Base-by-base conservation (phyloP, 116 monocot genomes). In the Papilionanthe hybrid region DNA sequence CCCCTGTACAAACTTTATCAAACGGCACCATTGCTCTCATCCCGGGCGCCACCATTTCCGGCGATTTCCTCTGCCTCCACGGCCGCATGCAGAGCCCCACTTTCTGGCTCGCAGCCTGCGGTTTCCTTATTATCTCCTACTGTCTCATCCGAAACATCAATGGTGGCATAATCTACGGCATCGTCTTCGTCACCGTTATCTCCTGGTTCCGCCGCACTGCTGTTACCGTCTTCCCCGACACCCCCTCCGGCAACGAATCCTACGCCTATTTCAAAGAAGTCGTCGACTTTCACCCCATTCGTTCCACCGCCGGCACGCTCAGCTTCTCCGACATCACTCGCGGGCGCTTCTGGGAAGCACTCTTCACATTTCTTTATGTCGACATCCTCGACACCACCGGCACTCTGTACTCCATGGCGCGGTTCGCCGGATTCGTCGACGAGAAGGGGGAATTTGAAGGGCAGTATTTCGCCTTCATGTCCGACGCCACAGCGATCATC, bases 381-480 rank as follows among this genome's bases (percentile, higher is more conserved):
- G 96, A 93, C 80, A 83, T 96, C 22, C 85, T 93, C 57, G 96
- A 96, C 87, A 92, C 96, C 50, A 96, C 96, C 27, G 93, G 93
- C 0, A 90, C 90, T 1, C 88, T 96, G 28, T 92, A 96, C 79
- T 93, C 96, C 47, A 93, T 96, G 96, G 93, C 96, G 10, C 55
- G 85, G 19, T 96, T 96, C 85, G 93, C 96, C 30, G 93, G 93
- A 11, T 96, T 90, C 83, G 90, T 89, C 25, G 89, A 92, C 72
- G 84, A 79, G 3, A 89, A 86, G 37, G 93, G 96, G 0, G 82
- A 93, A 42, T 96, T 96, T 75, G 96, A 96, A 85, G 96, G 96
- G 9, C 96, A 96, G 83, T 92, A 93, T 86, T 96, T 89, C 71
- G 96, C 96, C 2, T 96, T 96, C 92, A 91, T 92, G 93, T 90